These are phyloP conservation scores for Hibiscus trionum DNA, from an alignment of 345 rosid genomes.

Conservation along the genomic window DNA sequence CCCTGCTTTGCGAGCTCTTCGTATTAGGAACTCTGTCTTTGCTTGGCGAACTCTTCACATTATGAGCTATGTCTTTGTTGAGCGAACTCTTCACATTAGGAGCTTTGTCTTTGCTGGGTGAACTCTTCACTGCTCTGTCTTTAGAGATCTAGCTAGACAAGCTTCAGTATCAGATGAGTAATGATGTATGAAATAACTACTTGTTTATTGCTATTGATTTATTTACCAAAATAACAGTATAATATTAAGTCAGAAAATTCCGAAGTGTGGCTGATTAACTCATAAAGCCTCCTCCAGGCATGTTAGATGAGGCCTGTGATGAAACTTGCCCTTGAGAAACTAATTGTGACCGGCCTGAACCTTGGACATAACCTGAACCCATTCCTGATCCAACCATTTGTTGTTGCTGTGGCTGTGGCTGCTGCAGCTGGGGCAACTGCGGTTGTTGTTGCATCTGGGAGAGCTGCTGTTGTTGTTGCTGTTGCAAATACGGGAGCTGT, in stretches of 20 bases:
- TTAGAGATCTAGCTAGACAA: no score
- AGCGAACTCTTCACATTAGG: no score
- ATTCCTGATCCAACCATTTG: constrained; percentile 73
- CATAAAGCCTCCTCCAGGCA: constrained; percentile 71
- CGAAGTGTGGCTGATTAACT: constrained; percentile 14
- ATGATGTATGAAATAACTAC: no score
- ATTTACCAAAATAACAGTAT: no score
- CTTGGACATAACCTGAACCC: constrained; percentile 72
- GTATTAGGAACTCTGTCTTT: no score
- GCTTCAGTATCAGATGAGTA: no score
- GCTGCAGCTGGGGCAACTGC: constrained; percentile 30
- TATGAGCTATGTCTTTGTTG: no score
- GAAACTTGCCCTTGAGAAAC: constrained; percentile 61
- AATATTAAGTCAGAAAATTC: neutral
- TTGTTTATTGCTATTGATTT: no score
- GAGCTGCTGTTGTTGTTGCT: constrained; percentile 23
- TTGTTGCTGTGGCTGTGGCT: constrained; percentile 35
- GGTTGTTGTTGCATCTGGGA: constrained; percentile 26
- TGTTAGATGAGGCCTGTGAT: constrained; percentile 59
- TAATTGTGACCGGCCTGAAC: constrained; percentile 47
- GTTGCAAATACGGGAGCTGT: constrained; percentile 25
- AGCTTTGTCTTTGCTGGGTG: no score
- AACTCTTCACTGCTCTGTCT: no score
- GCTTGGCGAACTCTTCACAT: no score
- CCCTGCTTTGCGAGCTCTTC: no score